Evolutionary conservation across 306 rosid species (phyloP).

Genomic region (Prunus padus): DNA sequence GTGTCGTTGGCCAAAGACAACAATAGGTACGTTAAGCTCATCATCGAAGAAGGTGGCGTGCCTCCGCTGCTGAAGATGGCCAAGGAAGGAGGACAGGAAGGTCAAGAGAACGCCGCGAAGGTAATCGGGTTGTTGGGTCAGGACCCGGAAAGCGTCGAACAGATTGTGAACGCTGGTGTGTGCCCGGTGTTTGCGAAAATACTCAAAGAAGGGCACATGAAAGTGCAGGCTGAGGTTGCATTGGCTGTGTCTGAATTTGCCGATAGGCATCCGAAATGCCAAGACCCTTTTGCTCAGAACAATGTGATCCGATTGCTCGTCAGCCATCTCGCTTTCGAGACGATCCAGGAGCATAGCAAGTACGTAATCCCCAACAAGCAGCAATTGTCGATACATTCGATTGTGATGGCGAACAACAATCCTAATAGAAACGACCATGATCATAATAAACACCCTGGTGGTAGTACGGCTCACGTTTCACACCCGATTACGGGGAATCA

Average conservation of each 20-base stretch:
- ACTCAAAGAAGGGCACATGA: constrained; percentile 78
- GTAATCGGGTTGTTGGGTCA: constrained; percentile 68
- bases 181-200: constrained; percentile 58
- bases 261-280: constrained; percentile 63
- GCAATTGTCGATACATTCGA: constrained; percentile 51
- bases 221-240: constrained; percentile 60
- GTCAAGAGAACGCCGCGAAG: constrained; percentile 63
- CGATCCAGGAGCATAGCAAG: constrained; percentile 76
- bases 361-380: constrained; percentile 47
- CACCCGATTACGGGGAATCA: constrained; percentile 37
- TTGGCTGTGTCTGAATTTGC: constrained; percentile 74
- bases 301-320: constrained; percentile 64
- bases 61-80: constrained; percentile 50
- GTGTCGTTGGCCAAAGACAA: constrained; percentile 73
- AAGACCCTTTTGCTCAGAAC: constrained; percentile 71
- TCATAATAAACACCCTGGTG: background rate
- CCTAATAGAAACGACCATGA: background rate
- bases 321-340: constrained; percentile 75
- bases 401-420: constrained; percentile 43
- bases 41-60: constrained; percentile 72
- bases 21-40: constrained; percentile 62
- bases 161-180: constrained; percentile 61
- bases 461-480: background rate
- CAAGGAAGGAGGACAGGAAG: constrained; percentile 60
- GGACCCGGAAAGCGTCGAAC: constrained; percentile 68